Base-by-base conservation (phyloP, 2,329 filamentous ascomycete genomes). In the Alternaria novae-zelandiae region DNA sequence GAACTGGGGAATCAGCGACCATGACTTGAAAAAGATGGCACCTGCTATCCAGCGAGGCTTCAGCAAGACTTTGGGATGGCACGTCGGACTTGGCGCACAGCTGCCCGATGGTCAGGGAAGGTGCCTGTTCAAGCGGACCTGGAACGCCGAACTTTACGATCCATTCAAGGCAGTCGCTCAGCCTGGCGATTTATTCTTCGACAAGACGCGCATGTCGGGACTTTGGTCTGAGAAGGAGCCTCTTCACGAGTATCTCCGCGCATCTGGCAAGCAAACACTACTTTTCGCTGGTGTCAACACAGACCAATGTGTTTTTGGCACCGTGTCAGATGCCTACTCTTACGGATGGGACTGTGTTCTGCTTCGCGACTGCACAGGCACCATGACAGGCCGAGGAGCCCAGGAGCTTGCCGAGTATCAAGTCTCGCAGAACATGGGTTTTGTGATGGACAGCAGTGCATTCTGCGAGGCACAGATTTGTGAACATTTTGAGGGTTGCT, bases 281-380 rank as follows among this genome's bases (percentile, higher is more conserved):
- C 66, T 82, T 6, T 82, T 82, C 60, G 77, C 81, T 17, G 80
- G 80, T 21, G 79, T 82, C 54, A 82, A 82, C 64, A 82, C 80
- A 10, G 80, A 82, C 65, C 81, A 82, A 68, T 82, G 80, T 54
- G 71, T 82, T 11, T 77, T 82, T 26, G 81, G 80, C 23, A 82
- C 80, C 1, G 69, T 82, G 21, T 80, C 79, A 13, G 80, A 82
- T 56, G 78, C 80, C 2, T 82, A 82, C 69, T 79, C 75, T 15
- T 82, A 75, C 63, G 80, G 66, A 23, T 82, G 79, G 78, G 80
- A 82, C 59, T 82, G 79, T 74, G 72, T 82, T 46, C 70, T 82
- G 17, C 69, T 82, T 45, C 68, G 72, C 59, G 80, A 82, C 67
- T 82, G 80, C 65, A 80, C 79, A 3, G 80, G 79, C 9, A 82